Evolutionary conservation across 2,329 filamentous ascomycete species (phyloP), one percentile per base, ranked within the genome.

Genomic region (Xylariaceae sp.): DNA sequence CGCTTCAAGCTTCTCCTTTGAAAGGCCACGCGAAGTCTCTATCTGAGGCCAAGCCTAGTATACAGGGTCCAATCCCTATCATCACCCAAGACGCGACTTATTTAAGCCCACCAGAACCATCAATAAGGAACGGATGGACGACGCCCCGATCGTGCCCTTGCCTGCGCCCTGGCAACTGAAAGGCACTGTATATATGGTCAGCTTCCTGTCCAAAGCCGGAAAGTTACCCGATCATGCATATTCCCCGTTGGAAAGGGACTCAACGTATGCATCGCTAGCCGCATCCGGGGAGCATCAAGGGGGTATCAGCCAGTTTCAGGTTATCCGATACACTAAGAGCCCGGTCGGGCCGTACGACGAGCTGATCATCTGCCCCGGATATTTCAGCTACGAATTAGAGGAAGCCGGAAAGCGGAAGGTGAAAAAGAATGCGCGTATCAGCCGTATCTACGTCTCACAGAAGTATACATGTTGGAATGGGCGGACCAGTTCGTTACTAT

Each of bases 261-360:
- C 79, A 0, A 29, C 61, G 0, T 82, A 76, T 54, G 74, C 76
- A 31, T 61, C 67, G 3, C 56, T 67, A 2, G 40, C 62, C 0
- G 62, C 66, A 1, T 71, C 73, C 1, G 76, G 76, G n/a, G 65
- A 69, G 28, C 72, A 76, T 4, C 61, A 74, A 14, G 79, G 80
- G 14, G 80, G 81, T 0, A 58, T 82, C 6, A 73, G 76, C 60
- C 78, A 79, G 71, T 69, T 83, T 14, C 80, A 82, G 68, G 67
- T 84, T 51, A 73, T 84, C 26, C 75, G 81, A 7, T 84, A 84
- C 65, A 72, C 68, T 1, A 75, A 81, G 17, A 79, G 76, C 3
- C 81, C 81, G 0, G 80, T 81, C 3, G 82, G 82, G 0, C 74
- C 80, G 0, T 84, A 85, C 55, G 82, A 84, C 61, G 82, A 84